Evolutionary conservation across 352 stramenopile genomes (phyloP), one percentile per base, ranked within the genome.

Genomic region (Phytophthora crassamura): DNA sequence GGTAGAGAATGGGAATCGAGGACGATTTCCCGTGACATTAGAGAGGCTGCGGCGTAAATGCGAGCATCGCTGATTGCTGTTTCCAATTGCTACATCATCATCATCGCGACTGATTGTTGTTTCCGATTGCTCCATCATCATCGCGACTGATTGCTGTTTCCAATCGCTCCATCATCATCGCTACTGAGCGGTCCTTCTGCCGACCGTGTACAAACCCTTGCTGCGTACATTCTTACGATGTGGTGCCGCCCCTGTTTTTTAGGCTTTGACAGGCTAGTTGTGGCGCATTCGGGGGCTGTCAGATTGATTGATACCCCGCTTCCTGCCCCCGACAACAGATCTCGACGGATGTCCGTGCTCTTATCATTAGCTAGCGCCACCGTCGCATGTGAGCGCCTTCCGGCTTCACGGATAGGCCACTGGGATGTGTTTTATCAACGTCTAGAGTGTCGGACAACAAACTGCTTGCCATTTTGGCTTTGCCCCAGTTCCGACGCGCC

Each of bases 181-280:
- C n/a, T n/a, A n/a, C n/a, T n/a, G n/a, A n/a, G n/a, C n/a, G n/a
- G n/a, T n/a, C n/a, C n/a, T n/a, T n/a, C n/a, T n/a, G n/a, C n/a
- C n/a, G n/a, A n/a, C n/a, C n/a, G n/a, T n/a, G n/a, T n/a, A n/a
- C n/a, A n/a, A n/a, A n/a, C n/a, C n/a, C n/a, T n/a, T n/a, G n/a
- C n/a, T n/a, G n/a, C n/a, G n/a, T n/a, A n/a, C 47, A 48, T 12
- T 72, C 64, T 34, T 68, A 30, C 63, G 41, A 67, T 58, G 48
- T 39, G 2, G 61, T 70, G 63, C 53, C 25, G 35, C 56, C 63
- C 53, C 61, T 69, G 61, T 69, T 69, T 32, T 43, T 54, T n/a
- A 38, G 14, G 33, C 53, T 62, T 60, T 60, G 59, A 62, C 45
- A 16, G 20, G n/a, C 33, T 69, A 59, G 53, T 5, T 48, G 61